Evolutionary conservation across 306 rosid genomes (phyloP), one percentile per base, ranked within the genome.

Genomic region (Geum urbanum): DNA sequence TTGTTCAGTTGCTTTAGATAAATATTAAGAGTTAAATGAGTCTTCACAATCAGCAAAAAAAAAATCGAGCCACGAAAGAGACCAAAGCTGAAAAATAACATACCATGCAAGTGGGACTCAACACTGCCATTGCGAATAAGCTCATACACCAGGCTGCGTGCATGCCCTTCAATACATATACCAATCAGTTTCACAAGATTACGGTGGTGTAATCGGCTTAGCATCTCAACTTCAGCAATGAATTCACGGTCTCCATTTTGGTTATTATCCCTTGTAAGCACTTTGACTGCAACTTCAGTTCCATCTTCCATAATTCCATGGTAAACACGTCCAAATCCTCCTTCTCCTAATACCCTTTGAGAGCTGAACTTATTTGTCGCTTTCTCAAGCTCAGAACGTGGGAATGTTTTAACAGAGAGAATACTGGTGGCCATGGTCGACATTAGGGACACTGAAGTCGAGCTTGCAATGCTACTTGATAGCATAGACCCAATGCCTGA

Each of bases 91-190:
- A 64, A 40, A 62, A 68, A 77, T 41, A 75, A 48, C 73, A 52
- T 83, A 90, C 98, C 97, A 55, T 92, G 98, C 86, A 92, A 90
- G 85, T 92, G 98, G 76, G 98, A 92, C 82, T 90, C 98, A 46
- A 92, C 96, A 72, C 97, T 90, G 80, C 98, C 98, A 77, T 88
- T 92, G 85, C 47, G 91, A 69, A 92, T 83, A 73, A 92, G 85
- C 85, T 92, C 98, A 80, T 86, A 92, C 47, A 92, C 94, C 85
- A 92, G 83, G 87, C 97, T 88, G 44, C 97, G 91, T 9, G 76
- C 78, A 7, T 65, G 86, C 70, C 96, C 94, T 77, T 92, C 97
- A 73, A 82, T 86, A 81, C 98, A 92, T 79, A 90, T 90, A 48
- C 98, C 98, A 61, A 88, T 78, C 78, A 92, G 82, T 81, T 92